Percentiles rank a stretch among this genome's conserved stretches.
Conservation (phyloP, 2,329 filamentous ascomycete species). For the Aureobasidium mangrovei region DNA sequence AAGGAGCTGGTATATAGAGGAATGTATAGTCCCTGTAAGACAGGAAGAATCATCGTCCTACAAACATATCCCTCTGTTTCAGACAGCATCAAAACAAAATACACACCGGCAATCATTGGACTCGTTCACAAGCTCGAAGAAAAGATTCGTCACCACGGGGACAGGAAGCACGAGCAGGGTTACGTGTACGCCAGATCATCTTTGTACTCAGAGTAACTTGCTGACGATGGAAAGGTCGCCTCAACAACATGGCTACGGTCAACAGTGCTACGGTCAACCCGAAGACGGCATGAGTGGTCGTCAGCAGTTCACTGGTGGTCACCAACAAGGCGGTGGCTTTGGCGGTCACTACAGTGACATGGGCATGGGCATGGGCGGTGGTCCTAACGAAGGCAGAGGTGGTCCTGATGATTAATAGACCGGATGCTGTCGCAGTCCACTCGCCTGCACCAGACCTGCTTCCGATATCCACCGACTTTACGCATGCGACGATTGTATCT, state of each 20-base stretch:
- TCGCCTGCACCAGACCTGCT: neutral
- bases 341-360: neutral
- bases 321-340: neutral
- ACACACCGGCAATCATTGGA: conserved; percentile 2
- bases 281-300: conserved; percentile 1
- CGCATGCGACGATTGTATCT: neutral
- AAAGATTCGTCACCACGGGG: conserved; percentile 11
- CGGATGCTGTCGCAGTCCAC: too few species aligned
- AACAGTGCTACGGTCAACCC: neutral
- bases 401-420: conserved; percentile 1
- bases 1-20: neutral
- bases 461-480: neutral
- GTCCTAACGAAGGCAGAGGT: neutral
- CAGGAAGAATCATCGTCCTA: neutral
- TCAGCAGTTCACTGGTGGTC: neutral
- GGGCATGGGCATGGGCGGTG: neutral
- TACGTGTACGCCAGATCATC: neutral
- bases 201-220: too few species aligned
- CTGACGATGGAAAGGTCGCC: neutral
- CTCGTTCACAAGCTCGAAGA: conserved; percentile 12
- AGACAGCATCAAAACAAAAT: neutral
- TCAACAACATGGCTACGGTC: neutral
- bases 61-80: neutral
- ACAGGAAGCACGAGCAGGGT: conserved; percentile 5
- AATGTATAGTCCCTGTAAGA: neutral